Percentiles rank a stretch among this genome's conserved stretches.
Conservation (phyloP, 257 asterid species). For the Solanum lycopersicoides region DNA sequence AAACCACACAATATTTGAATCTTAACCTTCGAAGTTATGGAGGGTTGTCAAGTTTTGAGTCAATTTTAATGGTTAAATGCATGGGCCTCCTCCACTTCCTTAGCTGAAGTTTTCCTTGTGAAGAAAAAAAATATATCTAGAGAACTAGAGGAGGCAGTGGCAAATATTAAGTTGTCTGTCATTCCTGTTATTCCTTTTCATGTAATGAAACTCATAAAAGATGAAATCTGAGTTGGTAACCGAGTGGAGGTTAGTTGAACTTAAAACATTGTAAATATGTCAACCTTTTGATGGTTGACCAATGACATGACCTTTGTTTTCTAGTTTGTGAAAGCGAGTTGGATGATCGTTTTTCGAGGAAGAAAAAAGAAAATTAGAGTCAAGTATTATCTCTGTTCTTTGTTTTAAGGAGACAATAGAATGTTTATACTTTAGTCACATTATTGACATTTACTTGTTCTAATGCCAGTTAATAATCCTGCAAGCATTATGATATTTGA, state of each 20-base stretch:
- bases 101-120: background rate
- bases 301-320: background rate
- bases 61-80: background rate
- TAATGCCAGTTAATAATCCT: background rate
- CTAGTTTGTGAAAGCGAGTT: background rate
- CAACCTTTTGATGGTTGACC: background rate
- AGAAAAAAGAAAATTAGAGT: background rate
- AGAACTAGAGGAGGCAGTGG: background rate
- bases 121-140: background rate
- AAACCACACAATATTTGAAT: background rate
- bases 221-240: background rate
- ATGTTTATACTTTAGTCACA: background rate
- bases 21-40: background rate
- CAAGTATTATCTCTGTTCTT: background rate
- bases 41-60: background rate
- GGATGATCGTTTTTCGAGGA: background rate
- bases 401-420: background rate
- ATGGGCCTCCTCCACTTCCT: background rate
- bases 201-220: background rate
- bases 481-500: background rate
- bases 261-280: background rate
- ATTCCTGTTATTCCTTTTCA: background rate
- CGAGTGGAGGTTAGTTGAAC: background rate
- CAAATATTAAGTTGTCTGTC: background rate
- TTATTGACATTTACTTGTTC: background rate